phyloP scores from a whole-genome alignment of 306 rosid genomes.

The Vigna mungo region DNA sequence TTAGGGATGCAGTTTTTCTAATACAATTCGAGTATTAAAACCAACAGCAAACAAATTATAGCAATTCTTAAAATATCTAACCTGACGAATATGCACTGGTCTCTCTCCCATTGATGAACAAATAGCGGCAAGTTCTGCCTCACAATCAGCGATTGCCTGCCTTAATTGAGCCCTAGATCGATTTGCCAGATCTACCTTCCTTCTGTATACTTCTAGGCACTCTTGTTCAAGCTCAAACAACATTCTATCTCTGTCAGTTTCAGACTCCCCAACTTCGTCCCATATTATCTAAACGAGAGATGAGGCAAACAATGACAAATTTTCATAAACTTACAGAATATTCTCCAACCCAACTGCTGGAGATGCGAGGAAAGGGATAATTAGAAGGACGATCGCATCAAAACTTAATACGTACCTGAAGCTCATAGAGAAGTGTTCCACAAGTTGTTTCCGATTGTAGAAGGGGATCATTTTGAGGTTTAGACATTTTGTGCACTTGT shows the following conservation, averaged over 20 bases:
- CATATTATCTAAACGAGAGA: conserved; percentile 73
- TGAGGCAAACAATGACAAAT: conserved; percentile 8
- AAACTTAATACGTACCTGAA: conserved; percentile 63
- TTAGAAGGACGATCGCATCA: neutral
- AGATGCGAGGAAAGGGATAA: neutral
- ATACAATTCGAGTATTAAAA: neutral
- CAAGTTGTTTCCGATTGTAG: conserved; percentile 83
- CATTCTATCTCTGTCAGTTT: conserved; percentile 81
- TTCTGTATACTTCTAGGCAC: conserved; percentile 87
- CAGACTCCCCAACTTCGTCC: conserved; percentile 94
- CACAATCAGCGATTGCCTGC: conserved; percentile 92
- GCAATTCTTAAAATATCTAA: conserved; percentile 47
- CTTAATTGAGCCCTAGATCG: conserved; percentile 86
- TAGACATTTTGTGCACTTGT: conserved; percentile 55
- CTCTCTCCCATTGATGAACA: conserved; percentile 98
- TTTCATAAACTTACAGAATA: neutral
- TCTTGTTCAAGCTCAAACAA: conserved; percentile 94
- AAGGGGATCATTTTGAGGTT: conserved; percentile 68
- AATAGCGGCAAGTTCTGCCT: conserved; percentile 91
- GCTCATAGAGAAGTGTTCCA: conserved; percentile 89
- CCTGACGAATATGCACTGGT: conserved; percentile 91
- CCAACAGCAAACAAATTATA: conserved; percentile 10
- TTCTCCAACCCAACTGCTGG: conserved; percentile 2
- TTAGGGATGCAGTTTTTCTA: neutral
- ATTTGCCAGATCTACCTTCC: conserved; percentile 91